phyloP scores from a whole-genome alignment of 2,329 filamentous ascomycete genomes.

The Aspergillus latus region DNA sequence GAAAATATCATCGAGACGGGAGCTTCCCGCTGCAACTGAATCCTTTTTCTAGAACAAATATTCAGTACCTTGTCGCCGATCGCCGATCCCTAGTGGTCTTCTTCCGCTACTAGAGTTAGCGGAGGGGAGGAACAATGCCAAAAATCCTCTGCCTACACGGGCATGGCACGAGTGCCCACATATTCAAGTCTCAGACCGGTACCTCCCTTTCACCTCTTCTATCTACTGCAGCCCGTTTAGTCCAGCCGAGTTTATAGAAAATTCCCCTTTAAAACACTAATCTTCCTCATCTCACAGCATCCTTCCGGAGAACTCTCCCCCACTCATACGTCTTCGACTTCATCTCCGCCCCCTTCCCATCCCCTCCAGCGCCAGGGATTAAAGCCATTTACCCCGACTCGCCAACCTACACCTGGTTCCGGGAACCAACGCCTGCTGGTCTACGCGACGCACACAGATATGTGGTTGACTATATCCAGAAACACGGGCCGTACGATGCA shows the following conservation, averaged over 20 bases:
- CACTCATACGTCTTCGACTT: background rate
- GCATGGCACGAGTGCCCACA: constrained; percentile 3
- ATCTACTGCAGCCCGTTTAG: too few relatives aligned
- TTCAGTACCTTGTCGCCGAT: too few relatives aligned
- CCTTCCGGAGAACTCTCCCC: constrained; percentile 6
- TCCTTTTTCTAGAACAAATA: too few relatives aligned
- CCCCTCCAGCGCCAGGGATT: background rate
- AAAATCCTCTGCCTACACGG: constrained; percentile 8
- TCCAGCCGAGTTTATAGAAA: too few relatives aligned
- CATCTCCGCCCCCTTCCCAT: constrained; percentile 2
- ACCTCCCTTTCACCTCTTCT: too few relatives aligned
- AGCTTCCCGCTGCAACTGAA: too few relatives aligned
- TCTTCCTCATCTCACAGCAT: background rate
- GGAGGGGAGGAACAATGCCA: background rate
- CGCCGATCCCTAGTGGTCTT: too few relatives aligned
- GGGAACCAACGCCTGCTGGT: background rate
- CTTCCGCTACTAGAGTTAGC: too few relatives aligned
- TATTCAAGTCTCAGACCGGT: constrained; percentile 6
- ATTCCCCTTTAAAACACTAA: background rate
- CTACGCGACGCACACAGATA: background rate
- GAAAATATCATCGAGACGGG: too few relatives aligned
- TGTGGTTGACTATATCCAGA: background rate
- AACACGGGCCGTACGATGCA: constrained; percentile 1
- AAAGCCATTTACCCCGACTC: background rate
- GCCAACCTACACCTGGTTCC: constrained; percentile 5